phyloP scores from a whole-genome alignment of 805 yeast genomes.

The Isabelozyma gotoi region DNA sequence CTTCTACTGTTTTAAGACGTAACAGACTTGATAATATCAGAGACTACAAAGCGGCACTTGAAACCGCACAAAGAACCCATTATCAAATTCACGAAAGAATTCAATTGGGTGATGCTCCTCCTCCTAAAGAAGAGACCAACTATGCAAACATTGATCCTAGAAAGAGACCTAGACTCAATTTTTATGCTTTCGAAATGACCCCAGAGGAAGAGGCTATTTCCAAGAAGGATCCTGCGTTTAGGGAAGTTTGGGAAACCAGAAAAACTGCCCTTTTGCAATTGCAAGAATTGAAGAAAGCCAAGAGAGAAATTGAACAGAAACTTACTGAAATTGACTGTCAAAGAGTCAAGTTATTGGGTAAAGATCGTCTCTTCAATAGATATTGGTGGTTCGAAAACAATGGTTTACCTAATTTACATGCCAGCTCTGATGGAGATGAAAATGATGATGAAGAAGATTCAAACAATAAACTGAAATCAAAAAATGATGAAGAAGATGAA shows the following conservation, averaged over 20 bases:
- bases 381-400: slow-evolving; percentile 95
- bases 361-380: slow-evolving; percentile 78
- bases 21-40: slow-evolving; percentile 64
- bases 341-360: slow-evolving; percentile 72
- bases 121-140: slow-evolving; percentile 7
- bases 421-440: slow-evolving; percentile 37
- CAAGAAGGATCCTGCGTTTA: slow-evolving; percentile 41
- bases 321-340: slow-evolving; percentile 74
- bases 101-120: slow-evolving; percentile 9
- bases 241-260: slow-evolving; percentile 45
- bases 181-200: slow-evolving; percentile 38
- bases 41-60: slow-evolving; percentile 55
- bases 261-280: slow-evolving; percentile 38
- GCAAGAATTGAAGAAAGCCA: slow-evolving; percentile 48
- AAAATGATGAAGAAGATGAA: slow-evolving; percentile 23
- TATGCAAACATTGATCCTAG: slow-evolving; percentile 5
- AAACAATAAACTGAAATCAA: slow-evolving; percentile 10
- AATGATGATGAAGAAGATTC: slow-evolving; percentile 34
- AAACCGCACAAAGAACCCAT: slow-evolving; percentile 44
- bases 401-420: slow-evolving; percentile 64
- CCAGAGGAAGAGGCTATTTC: slow-evolving; percentile 39
- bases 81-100: slow-evolving; percentile 16
- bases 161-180: slow-evolving; percentile 25
- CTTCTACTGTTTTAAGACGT: slow-evolving; percentile 59
- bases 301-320: slow-evolving; percentile 55